Evolutionary conservation across 2,329 filamentous ascomycete genomes (phyloP).

Genomic region (Sphaceloma murrayae): DNA sequence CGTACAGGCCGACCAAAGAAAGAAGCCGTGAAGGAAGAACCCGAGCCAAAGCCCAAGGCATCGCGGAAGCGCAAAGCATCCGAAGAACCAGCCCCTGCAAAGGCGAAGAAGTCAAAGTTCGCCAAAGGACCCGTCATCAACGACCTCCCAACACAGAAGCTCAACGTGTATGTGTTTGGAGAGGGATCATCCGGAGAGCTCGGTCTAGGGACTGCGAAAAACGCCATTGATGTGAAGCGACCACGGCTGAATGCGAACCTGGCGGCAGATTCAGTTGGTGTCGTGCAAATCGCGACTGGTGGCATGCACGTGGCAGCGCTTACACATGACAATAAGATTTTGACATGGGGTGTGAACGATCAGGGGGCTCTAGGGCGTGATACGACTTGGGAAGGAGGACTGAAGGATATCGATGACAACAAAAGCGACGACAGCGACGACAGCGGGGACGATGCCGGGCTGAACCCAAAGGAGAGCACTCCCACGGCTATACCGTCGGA

Average conservation of each 20-base stretch:
- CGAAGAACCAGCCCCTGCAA: constrained; percentile 20
- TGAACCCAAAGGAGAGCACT: constrained; percentile 65
- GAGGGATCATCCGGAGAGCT: constrained; percentile 75
- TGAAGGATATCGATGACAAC: constrained; percentile 47
- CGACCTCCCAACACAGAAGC: constrained; percentile 48
- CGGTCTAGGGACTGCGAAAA: constrained; percentile 59
- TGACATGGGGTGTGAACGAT: constrained; percentile 84
- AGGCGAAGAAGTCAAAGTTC: constrained; percentile 23
- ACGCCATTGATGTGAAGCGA: constrained; percentile 61
- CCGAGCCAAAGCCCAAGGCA: constrained; percentile 18
- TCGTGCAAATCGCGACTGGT: constrained; percentile 67
- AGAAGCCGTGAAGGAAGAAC: constrained; percentile 16
- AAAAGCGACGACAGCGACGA: constrained; percentile 48
- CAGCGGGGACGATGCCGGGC: constrained; percentile 49
- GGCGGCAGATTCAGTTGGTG: constrained; percentile 46
- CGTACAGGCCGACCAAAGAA: constrained; percentile 3
- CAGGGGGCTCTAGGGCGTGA: constrained; percentile 70
- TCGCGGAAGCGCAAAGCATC: constrained; percentile 21
- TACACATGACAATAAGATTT: constrained; percentile 69
- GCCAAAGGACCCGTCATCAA: constrained; percentile 46
- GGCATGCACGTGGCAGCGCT: constrained; percentile 74
- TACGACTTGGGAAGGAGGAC: constrained; percentile 57
- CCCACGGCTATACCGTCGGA: constrained; percentile 49
- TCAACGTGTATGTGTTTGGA: constrained; percentile 73
- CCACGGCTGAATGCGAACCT: constrained; percentile 60